Conservation (phyloP, 352 stramenopile genomes). For the Peronospora farinosa region DNA sequence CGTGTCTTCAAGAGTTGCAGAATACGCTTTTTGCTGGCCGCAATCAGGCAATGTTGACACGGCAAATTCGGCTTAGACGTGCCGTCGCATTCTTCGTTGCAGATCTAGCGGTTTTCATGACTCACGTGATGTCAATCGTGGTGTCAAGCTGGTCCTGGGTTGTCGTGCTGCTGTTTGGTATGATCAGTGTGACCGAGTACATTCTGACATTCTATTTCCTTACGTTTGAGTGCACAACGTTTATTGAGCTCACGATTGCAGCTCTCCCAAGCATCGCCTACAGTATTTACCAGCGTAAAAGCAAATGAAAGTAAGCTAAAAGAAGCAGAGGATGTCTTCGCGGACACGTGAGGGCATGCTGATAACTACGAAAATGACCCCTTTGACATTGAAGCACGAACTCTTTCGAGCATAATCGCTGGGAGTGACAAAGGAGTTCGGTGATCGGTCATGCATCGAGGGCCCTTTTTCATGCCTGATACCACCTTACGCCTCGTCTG, state of each 20-base stretch:
- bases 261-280: too few relatives aligned
- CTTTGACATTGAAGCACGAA: too few relatives aligned
- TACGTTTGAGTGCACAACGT: conserved; percentile 75
- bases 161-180: conserved; percentile 28
- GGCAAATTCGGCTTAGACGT: conserved; percentile 37
- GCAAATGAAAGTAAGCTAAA: too few relatives aligned
- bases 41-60: conserved; percentile 32
- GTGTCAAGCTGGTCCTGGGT: conserved; percentile 32
- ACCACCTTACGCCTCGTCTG: too few relatives aligned
- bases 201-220: conserved; percentile 79
- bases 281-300: too few relatives aligned
- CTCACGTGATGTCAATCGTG: conserved; percentile 27
- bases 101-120: conserved; percentile 25
- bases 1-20: conserved; percentile 45
- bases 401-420: too few relatives aligned
- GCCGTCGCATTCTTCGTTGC: conserved; percentile 30
- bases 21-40: conserved; percentile 36
- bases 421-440: too few relatives aligned
- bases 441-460: too few relatives aligned
- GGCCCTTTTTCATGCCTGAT: too few relatives aligned
- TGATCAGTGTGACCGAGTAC: conserved; percentile 54
- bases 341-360: too few relatives aligned
- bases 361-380: too few relatives aligned
- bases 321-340: too few relatives aligned
- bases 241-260: conserved; percentile 69